Evolutionary conservation across 345 rosid genomes (phyloP), one percentile per base, ranked within the genome.

Genomic region (Salix purpurea): DNA sequence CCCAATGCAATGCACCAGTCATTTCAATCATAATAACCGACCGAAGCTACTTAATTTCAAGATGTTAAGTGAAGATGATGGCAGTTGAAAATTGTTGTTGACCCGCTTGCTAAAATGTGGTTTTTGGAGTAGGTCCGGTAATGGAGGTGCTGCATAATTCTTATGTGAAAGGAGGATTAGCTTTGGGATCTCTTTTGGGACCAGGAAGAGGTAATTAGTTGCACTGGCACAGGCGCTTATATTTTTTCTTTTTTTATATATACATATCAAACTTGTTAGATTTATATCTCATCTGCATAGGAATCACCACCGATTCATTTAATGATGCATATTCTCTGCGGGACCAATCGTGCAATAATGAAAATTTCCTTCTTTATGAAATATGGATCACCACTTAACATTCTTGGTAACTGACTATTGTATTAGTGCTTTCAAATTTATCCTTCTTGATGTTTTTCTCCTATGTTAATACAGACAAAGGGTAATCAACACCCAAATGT

Each of bases 131-230:
- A 93, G 99, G 94, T 73, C 76, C 90, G 13, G 76, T 93, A 60
- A 86, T 88, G 93, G 94, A 96, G 65, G 48, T 88, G 79, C 87
- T 93, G 76, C 97, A 96, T 81, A 91, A 91, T 84, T 85, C 97
- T 32, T 91, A 91, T 74, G 83, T 93, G 71, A 93, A 95, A 84
- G 96, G 97, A 66, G 92, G 93, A 60, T 85, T 95, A 77, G 90
- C 99, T 71, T 65, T 87, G 73, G 94, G 86, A 54, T 93, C 99
- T 86, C 83, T 95, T 50, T 75, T 93, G 61, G 99, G 97, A 83
- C 99, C 99, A 14, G 98, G 96, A 86, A 84, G 97, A 93, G 99
- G 99, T 96, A 46, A 84, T 81, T 77, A 23, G 24, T 58, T 26
- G 23, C 46, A n/a, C 65, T 7, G 40, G 64, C 28, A 1, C 5